These are phyloP conservation scores for Colletotrichum euphorbiae DNA, from an alignment of 2,329 filamentous ascomycete genomes.

Conservation along the genomic window DNA sequence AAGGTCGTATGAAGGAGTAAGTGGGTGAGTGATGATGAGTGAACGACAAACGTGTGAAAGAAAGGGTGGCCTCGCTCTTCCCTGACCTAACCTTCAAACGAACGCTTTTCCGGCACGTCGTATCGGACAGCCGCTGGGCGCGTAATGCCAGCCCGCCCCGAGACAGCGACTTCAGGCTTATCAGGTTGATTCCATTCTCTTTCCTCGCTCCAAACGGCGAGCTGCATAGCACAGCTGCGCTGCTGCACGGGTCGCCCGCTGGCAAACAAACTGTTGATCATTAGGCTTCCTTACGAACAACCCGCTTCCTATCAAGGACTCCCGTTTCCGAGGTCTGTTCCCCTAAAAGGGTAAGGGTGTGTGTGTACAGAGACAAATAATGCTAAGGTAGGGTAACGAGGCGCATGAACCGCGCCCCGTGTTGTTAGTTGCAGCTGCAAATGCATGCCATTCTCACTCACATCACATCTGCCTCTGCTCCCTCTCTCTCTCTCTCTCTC, in stretches of 20 bases:
- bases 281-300: not conserved
- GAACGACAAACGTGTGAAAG: too few species aligned
- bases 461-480: conserved; percentile 18
- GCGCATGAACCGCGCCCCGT: conserved; percentile 38
- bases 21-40: too few species aligned
- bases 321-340: conserved; percentile 17
- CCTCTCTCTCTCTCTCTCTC: not conserved
- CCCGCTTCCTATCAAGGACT: conserved; percentile 20
- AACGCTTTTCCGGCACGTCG: too few species aligned
- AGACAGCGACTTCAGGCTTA: conserved; percentile 2
- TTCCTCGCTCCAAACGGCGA: conserved; percentile 20
- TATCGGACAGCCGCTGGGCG: not conserved
- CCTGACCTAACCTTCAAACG: too few species aligned
- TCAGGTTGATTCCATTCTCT: not conserved
- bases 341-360: not conserved
- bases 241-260: conserved; percentile 30
- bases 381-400: too few species aligned
- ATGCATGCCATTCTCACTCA: conserved; percentile 41
- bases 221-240: conserved; percentile 30
- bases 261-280: conserved; percentile 26
- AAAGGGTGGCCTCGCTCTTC: too few species aligned
- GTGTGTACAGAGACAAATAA: too few species aligned
- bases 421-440: conserved; percentile 38
- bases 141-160: not conserved
- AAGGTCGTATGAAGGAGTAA: too few species aligned